Evolutionary conservation across 83 land plant species (phyloP), one percentile per base, ranked within the genome.

Genomic region (Picea abies): DNA sequence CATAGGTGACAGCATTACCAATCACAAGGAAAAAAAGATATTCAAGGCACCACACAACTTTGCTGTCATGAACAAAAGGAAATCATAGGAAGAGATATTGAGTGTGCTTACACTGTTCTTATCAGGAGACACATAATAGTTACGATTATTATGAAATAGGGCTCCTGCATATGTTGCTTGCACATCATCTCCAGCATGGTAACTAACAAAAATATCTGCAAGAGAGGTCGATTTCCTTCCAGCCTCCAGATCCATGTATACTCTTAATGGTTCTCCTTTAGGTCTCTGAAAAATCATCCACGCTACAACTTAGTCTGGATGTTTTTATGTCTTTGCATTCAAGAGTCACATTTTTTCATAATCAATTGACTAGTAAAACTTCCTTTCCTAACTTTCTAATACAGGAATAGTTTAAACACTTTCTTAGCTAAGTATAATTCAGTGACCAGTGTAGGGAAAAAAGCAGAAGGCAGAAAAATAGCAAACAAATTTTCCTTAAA

Each of bases 91-190:
- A 35, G 80, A 41, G 35, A 76, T 12, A 35, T 10, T 19, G 7
- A 32, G 25, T 16, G 17, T 12, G 68, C 95, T 90, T 87, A 97
- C 99, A 83, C 89, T 89, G 61, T 86, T 79, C 82, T 97, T 97
- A 4, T 66, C 8, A 49, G 96, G 71, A 49, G 99, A 93, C 19
- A 94, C 84, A 37, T 90, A 86, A 85, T 95, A 97, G 86, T 88
- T 97, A 60, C 96, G 90, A 67, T 83, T 87, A 60, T 85, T 90
- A 78, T 94, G 98, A 79, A 95, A 97, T 6, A 89, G 79, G 8
- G 91, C 92, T 41, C 99, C 99, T 22, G 99, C 99, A 90, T 97
- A 97, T 35, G 99, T 97, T 17, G 96, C 84, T 87, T 97, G 99
- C 22, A 97, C 86, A 86, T 91, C 90, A 87, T 92, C 96, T 63